These are phyloP conservation scores for Metschnikowia noctiluminum DNA, from an alignment of 805 yeast genomes.

Conservation along the genomic window DNA sequence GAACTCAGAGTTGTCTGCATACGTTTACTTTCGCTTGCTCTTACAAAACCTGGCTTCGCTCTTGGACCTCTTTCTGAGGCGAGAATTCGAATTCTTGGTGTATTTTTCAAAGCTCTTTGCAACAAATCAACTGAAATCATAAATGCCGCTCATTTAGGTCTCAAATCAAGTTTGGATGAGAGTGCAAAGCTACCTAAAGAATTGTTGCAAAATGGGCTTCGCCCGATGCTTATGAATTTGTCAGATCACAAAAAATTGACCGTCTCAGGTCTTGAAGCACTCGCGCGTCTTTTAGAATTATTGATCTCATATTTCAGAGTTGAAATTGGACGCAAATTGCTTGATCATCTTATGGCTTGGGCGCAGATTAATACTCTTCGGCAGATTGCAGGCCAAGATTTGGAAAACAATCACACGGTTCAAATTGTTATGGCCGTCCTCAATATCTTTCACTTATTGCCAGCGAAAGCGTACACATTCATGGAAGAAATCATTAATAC, in stretches of 20 bases:
- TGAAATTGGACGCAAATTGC: conserved; percentile 88
- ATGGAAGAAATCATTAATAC: conserved; percentile 82
- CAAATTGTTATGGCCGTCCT: conserved; percentile 86
- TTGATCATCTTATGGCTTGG: conserved; percentile 95
- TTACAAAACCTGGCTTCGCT: conserved; percentile 80
- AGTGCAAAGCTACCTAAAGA: conserved; percentile 92
- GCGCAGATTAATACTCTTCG: conserved; percentile 80
- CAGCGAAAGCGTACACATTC: conserved; percentile 87
- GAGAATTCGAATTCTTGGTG: conserved; percentile 82
- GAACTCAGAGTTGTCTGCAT: conserved; percentile 90
- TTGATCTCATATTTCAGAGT: conserved; percentile 92
- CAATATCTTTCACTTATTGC: conserved; percentile 86
- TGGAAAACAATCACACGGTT: conserved; percentile 76
- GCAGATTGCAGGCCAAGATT: conserved; percentile 72
- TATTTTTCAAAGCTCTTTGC: conserved; percentile 89
- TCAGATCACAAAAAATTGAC: conserved; percentile 91
- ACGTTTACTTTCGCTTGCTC: conserved; percentile 72
- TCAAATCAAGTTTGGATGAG: conserved; percentile 77
- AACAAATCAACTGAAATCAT: conserved; percentile 83
- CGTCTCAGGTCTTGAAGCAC: conserved; percentile 85
- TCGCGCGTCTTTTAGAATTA: conserved; percentile 80
- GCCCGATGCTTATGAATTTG: conserved; percentile 93
- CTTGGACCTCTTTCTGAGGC: conserved; percentile 72
- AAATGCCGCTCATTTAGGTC: conserved; percentile 88
- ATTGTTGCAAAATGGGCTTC: conserved; percentile 85